phyloP scores from a whole-genome alignment of 2,329 filamentous ascomycete species.

The Aspergillus jensenii region DNA sequence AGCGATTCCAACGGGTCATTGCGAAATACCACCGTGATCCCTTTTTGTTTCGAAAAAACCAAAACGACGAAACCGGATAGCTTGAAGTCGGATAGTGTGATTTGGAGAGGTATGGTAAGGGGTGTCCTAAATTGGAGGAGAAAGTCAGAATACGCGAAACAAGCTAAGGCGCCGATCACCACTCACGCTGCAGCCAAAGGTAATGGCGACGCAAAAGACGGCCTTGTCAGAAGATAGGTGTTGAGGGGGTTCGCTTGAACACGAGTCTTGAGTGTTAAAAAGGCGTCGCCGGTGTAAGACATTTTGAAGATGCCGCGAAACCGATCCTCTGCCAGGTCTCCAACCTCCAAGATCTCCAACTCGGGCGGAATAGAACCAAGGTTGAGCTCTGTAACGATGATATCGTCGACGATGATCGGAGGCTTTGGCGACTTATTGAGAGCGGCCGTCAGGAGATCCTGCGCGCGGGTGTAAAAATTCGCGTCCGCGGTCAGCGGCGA shows the following conservation, averaged over 20 bases:
- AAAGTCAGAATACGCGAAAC: neutral
- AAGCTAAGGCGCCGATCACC: conserved; percentile 1
- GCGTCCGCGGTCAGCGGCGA: conserved; percentile 96
- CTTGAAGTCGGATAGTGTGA: conserved; percentile 93
- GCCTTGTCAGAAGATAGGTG: conserved; percentile 89
- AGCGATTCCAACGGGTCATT: conserved; percentile 97
- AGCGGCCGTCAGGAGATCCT: conserved; percentile 89
- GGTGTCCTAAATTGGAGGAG: conserved; percentile 57
- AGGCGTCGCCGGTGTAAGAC: conserved; percentile 95
- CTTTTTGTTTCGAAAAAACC: conserved; percentile 97
- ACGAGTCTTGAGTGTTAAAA: conserved; percentile 88
- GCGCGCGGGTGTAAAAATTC: conserved; percentile 82
- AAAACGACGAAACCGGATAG: conserved; percentile 96
- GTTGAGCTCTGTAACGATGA: conserved; percentile 96
- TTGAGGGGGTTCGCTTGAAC: conserved; percentile 98
- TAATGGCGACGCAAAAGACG: conserved; percentile 86
- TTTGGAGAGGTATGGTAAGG: conserved; percentile 94
- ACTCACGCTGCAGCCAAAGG: conserved; percentile 76
- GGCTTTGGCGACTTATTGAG: conserved; percentile 98
- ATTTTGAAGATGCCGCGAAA: conserved; percentile 99
- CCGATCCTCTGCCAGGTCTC: conserved; percentile 92
- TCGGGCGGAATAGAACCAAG: conserved; percentile 92
- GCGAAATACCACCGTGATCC: conserved; percentile 91
- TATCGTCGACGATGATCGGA: conserved; percentile 98
- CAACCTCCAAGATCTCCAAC: conserved; percentile 95